Conservation (phyloP, 106 monocot species). For the Hemerocallis citrina region DNA sequence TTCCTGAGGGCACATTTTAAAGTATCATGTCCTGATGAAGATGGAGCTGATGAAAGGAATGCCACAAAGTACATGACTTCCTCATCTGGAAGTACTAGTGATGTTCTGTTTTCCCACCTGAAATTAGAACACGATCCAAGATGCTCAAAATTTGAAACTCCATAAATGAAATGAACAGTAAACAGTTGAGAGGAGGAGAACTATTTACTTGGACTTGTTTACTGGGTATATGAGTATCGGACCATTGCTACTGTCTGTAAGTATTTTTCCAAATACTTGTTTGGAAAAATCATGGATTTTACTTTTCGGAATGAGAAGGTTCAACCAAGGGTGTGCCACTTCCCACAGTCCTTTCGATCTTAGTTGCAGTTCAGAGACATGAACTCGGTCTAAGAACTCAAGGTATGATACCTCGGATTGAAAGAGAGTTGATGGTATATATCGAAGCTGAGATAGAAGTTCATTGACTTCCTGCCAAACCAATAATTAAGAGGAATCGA, state of each 20-base stretch:
- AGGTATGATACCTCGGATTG: slow-evolving; percentile 70
- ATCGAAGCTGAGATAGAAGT: slow-evolving; percentile 50
- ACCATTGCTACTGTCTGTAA: slow-evolving; percentile 69
- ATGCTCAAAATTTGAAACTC: background rate
- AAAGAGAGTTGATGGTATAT: slow-evolving; percentile 60
- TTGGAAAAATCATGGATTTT: slow-evolving; percentile 42
- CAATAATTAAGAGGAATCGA: background rate
- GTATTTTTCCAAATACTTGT: slow-evolving; percentile 55
- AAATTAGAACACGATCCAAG: too few relatives aligned
- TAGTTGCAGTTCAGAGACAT: slow-evolving; percentile 48
- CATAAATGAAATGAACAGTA: too few relatives aligned
- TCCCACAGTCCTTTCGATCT: slow-evolving; percentile 71
- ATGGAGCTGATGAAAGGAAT: slow-evolving; percentile 58
- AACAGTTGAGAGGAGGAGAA: too few relatives aligned
- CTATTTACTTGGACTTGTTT: slow-evolving; percentile 54
- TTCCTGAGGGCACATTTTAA: slow-evolving; percentile 27
- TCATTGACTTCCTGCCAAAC: slow-evolving; percentile 39
- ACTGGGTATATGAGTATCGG: slow-evolving; percentile 81
- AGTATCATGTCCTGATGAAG: slow-evolving; percentile 14
- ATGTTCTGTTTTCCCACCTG: slow-evolving; percentile 19
- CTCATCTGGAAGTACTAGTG: slow-evolving; percentile 2
- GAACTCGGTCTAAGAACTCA: slow-evolving; percentile 81
- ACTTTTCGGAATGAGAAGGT: slow-evolving; percentile 56
- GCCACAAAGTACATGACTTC: slow-evolving; percentile 60
- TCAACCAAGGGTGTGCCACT: slow-evolving; percentile 81